A percentile compares a stretch with the other conserved stretches of the same genome.
Evolutionary conservation across 306 rosid species (phyloP).

Genomic region (Albizia julibrissin): DNA sequence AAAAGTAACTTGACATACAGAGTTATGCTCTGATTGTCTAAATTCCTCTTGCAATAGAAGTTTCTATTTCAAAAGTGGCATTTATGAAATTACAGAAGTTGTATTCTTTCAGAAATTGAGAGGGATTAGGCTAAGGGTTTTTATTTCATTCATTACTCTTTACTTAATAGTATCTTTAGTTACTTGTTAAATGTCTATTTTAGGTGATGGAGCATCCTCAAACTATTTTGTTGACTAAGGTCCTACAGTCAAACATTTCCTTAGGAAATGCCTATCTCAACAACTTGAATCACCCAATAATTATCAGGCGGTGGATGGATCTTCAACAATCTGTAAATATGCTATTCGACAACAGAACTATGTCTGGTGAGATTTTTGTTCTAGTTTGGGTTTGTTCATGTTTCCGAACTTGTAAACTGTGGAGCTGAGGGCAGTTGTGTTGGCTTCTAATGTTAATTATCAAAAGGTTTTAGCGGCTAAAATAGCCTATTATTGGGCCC

Average conservation of each 20-base stretch:
- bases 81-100: not conserved
- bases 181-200: slow-evolving; percentile 30
- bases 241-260: slow-evolving; percentile 64
- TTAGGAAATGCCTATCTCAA: slow-evolving; percentile 62
- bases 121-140: slow-evolving; percentile 4
- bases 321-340: slow-evolving; percentile 83
- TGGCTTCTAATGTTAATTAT: slow-evolving; percentile 20
- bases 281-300: slow-evolving; percentile 42
- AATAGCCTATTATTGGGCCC: not conserved
- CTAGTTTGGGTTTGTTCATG: slow-evolving; percentile 13
- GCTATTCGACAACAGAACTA: slow-evolving; percentile 73
- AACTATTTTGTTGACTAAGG: slow-evolving; percentile 70
- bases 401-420: not conserved
- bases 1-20: not conserved
- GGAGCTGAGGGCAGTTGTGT: slow-evolving; percentile 11
- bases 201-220: slow-evolving; percentile 95
- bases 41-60: not conserved
- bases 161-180: slow-evolving; percentile 23
- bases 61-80: not conserved
- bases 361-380: slow-evolving; percentile 50
- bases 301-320: slow-evolving; percentile 68
- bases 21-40: not conserved
- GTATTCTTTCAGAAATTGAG: not conserved
- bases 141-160: slow-evolving; percentile 22
- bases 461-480: not conserved